phyloP scores from a whole-genome alignment of 2,329 filamentous ascomycete species.

The Aspergillus hiratsukae region DNA sequence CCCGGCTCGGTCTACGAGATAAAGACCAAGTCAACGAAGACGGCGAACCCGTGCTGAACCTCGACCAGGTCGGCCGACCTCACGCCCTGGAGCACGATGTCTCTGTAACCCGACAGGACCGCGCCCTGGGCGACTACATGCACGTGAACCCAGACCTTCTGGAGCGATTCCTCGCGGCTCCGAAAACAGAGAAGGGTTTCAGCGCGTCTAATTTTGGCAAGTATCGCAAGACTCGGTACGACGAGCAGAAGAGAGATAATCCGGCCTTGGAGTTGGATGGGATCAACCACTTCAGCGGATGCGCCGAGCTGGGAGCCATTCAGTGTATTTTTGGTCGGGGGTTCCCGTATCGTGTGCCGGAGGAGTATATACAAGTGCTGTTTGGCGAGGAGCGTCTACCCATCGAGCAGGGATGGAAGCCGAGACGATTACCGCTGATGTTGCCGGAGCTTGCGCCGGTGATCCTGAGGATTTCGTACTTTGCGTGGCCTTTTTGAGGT shows the following conservation, averaged over 20 bases:
- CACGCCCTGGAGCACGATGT: constrained; percentile 15
- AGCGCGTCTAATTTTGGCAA: constrained; percentile 4
- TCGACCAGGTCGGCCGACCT: constrained; percentile 13
- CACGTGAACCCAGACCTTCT: constrained; percentile 3
- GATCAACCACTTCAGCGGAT: constrained; percentile 8
- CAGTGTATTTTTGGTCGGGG: constrained; percentile 11
- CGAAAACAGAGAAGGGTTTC: not conserved
- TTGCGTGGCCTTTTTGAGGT: constrained; percentile 11
- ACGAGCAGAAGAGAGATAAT: constrained; percentile 6
- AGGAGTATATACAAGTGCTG: constrained; percentile 9
- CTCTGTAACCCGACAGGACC: constrained; percentile 14
- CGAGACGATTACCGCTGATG: constrained; percentile 5
- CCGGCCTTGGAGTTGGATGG: constrained; percentile 3
- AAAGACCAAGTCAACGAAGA: constrained; percentile 6
- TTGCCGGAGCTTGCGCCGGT: constrained; percentile 6
- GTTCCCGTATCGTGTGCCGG: constrained; percentile 4
- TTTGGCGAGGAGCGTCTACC: constrained; percentile 16
- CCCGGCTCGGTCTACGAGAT: constrained; percentile 12
- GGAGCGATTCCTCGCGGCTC: not conserved
- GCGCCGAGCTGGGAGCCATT: constrained; percentile 8
- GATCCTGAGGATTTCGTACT: constrained; percentile 6
- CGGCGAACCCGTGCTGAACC: constrained; percentile 7
- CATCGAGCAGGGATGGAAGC: constrained; percentile 13
- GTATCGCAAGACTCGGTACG: constrained; percentile 8
- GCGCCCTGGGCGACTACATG: constrained; percentile 11